Percentiles rank a stretch among this genome's conserved stretches.
These are phyloP conservation scores for Zychaea mexicana DNA, from an alignment of 371 early-diverging fungal species.

Conservation along the genomic window DNA sequence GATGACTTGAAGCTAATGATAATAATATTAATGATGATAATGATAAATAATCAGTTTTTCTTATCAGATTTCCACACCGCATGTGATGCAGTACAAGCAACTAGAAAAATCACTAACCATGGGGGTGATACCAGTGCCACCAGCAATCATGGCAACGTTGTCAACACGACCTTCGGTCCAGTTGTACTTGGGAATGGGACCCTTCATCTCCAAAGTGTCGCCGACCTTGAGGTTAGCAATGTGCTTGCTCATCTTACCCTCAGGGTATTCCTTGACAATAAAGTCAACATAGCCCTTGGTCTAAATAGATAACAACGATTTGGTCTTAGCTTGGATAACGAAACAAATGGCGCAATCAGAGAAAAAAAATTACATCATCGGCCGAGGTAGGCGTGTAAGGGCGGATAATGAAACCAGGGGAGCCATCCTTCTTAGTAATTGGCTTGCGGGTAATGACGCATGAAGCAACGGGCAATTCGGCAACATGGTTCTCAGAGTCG, in stretches of 20 bases:
- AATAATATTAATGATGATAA: not conserved
- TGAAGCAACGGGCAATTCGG: constrained; percentile 79
- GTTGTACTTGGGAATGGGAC: constrained; percentile 86
- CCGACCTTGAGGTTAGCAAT: constrained; percentile 81
- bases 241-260: constrained; percentile 78
- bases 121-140: constrained; percentile 94
- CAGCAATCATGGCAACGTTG: constrained; percentile 82
- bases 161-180: constrained; percentile 76
- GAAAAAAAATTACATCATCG: constrained; percentile 48
- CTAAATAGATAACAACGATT: constrained; percentile 18
- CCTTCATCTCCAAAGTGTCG: constrained; percentile 86
- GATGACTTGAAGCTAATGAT: constrained; percentile 63
- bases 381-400: constrained; percentile 91
- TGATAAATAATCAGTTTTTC: not conserved
- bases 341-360: not conserved
- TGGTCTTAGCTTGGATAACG: constrained; percentile 35
- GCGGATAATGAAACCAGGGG: constrained; percentile 70
- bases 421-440: constrained; percentile 65
- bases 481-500: constrained; percentile 62
- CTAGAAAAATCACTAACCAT: constrained; percentile 54
- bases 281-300: constrained; percentile 84
- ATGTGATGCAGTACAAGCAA: too few species aligned
- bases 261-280: constrained; percentile 79
- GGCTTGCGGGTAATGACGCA: constrained; percentile 78
- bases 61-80: too few species aligned